A percentile compares a stretch with the other conserved stretches of the same genome.
Conservation (phyloP, 1,139 yeast species). For the Ashbya aceris region DNA sequence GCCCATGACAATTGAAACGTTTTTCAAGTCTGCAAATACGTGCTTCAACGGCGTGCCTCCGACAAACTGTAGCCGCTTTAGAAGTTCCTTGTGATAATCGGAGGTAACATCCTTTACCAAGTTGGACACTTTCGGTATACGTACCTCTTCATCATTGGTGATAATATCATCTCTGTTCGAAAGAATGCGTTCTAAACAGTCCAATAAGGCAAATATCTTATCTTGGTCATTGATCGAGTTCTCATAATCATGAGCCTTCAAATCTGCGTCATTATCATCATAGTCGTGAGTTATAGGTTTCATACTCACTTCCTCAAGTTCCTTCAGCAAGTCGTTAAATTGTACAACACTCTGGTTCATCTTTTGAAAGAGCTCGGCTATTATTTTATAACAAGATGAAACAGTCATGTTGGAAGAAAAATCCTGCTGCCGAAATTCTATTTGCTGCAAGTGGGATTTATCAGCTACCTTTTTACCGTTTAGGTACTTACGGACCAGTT, state of each 20-base stretch:
- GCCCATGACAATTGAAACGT: conserved; percentile 19
- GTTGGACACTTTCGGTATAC: conserved; percentile 10
- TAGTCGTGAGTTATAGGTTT: conserved; percentile 39
- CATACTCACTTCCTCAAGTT: conserved; percentile 38
- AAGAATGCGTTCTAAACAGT: conserved; percentile 47
- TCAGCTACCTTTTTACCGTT: not conserved
- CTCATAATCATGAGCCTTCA: conserved; percentile 52
- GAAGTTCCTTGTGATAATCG: conserved; percentile 16
- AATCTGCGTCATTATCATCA: conserved; percentile 46
- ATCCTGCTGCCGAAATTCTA: conserved; percentile 14
- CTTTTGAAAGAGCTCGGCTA: conserved; percentile 11
- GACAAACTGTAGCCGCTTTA: conserved; percentile 14
- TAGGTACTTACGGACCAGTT: conserved; percentile 14
- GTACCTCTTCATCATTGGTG: conserved; percentile 29
- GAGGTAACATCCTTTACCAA: conserved; percentile 11
- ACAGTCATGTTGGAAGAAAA: conserved; percentile 16
- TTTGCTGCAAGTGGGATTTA: conserved; percentile 7
- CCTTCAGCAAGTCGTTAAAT: conserved; percentile 46
- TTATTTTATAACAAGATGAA: conserved; percentile 16
- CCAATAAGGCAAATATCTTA: conserved; percentile 53
- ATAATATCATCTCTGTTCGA: conserved; percentile 47
- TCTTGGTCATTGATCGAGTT: conserved; percentile 68
- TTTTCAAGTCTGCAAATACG: conserved; percentile 23
- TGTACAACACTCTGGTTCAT: conserved; percentile 50
- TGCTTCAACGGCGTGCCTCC: conserved; percentile 21